Evolutionary conservation across 1,284 basidiomycete species (phyloP), one percentile per base, ranked within the genome.

Genomic region (Tilletia walkeri): DNA sequence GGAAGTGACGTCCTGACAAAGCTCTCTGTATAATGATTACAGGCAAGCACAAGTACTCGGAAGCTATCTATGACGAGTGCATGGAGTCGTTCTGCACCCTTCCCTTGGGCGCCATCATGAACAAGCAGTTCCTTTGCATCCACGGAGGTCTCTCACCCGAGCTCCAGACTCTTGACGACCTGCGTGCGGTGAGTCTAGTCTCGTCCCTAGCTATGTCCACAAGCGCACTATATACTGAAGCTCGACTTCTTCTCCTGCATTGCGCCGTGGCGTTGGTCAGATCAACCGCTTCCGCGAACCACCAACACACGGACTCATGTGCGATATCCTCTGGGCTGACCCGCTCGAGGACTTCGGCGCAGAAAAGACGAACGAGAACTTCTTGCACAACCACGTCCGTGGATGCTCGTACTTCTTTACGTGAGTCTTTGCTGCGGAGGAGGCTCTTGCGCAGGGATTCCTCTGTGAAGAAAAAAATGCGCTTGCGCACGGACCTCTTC

Each of bases 341-440:
- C 94, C 94, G 7, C 87, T 94, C 1, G 94, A 96, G 84, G 93
- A 95, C 84, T 96, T 95, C 83, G 94, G 93, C 4, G 89, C 90
- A 70, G 94, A 95, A 85, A 94, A 93, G 86, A 92, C 88, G 49
- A 87, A 88, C 41, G 92, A 93, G 71, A 91, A 89, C 75, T 96
- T 95, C 82, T 82, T 95, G 49, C 94, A 95, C 83, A 96, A 95
- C 81, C 92, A 95, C 80, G 93, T 95, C 65, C 88, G 94, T 74
- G 94, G 94, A n/a, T 96, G 94, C 85, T 92, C 91, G 10, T 96
- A 92, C 85, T 96, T 96, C 87, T 95, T 94, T 87, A 95, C 93
- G 89, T 67, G 36, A 56, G 59, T 41, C 3, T 38, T 5, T 56
- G 2, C 63, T 30, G 24, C 24, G 24, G 24, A 30, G 24, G 2